Conservation (phyloP, 2,329 filamentous ascomycete species). For the Arthrinium puccinioides region DNA sequence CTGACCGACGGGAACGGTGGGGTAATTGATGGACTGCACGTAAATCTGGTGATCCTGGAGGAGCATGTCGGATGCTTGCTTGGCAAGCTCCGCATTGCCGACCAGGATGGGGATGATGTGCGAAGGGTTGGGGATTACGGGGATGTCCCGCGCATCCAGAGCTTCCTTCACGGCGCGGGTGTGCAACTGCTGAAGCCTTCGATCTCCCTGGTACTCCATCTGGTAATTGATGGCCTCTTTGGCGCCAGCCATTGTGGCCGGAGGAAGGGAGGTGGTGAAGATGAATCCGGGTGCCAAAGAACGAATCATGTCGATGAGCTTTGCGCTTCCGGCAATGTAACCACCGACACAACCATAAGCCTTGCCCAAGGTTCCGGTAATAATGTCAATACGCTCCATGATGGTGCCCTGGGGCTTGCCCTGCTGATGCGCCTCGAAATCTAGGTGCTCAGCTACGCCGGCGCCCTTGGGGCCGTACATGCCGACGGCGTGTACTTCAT, state of each 20-base stretch:
- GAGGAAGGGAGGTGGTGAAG: conserved; percentile 94
- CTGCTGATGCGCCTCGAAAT: conserved; percentile 77
- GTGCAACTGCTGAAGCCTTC: conserved; percentile 89
- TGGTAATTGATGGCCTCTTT: conserved; percentile 91
- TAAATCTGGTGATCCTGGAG: conserved; percentile 89
- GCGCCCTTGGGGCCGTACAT: conserved; percentile 98
- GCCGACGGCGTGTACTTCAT: conserved; percentile 97
- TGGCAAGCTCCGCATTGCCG: conserved; percentile 87
- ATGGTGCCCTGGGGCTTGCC: conserved; percentile 73
- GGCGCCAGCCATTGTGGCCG: conserved; percentile 94
- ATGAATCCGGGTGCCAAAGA: conserved; percentile 97
- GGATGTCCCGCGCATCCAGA: conserved; percentile 72
- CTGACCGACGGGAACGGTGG: conserved; percentile 51
- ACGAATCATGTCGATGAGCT: conserved; percentile 85
- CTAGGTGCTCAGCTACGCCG: conserved; percentile 93
- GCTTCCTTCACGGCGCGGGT: conserved; percentile 90
- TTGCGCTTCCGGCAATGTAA: conserved; percentile 86
- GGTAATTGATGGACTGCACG: conserved; percentile 53
- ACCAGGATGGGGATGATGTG: conserved; percentile 94
- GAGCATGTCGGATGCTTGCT: conserved; percentile 85
- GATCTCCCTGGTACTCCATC: conserved; percentile 75
- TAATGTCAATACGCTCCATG: conserved; percentile 96
- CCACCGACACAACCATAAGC: conserved; percentile 96
- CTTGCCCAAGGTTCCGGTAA: conserved; percentile 94
- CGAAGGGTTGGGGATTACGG: conserved; percentile 94